phyloP scores from a whole-genome alignment of 2,329 filamentous ascomycete genomes.

The Aspergillus hiratsukae region DNA sequence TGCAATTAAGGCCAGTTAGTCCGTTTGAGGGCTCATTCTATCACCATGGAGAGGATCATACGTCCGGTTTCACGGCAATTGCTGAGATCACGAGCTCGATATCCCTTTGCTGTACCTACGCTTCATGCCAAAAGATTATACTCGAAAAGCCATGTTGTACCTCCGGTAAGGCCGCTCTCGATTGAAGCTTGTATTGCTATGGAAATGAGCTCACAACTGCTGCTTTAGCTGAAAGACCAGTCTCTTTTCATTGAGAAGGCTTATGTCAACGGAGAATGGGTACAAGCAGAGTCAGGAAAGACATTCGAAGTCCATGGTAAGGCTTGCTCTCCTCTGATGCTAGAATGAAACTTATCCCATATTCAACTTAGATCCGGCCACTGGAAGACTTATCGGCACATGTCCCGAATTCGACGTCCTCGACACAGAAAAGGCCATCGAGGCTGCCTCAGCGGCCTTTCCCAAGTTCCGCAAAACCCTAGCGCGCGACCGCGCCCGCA shows the following conservation, averaged over 20 bases:
- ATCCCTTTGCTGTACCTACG: conserved; percentile 32
- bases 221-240: conserved; percentile 64
- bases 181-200: background rate
- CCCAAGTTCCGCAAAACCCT: conserved; percentile 58
- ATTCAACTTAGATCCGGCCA: conserved; percentile 65
- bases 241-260: conserved; percentile 78
- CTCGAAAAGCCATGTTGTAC: conserved; percentile 39
- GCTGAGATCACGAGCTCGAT: conserved; percentile 30
- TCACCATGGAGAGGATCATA: conserved; percentile 31
- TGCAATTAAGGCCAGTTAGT: background rate
- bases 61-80: conserved; percentile 35
- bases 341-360: background rate
- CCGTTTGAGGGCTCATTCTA: background rate
- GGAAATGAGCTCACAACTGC: conserved; percentile 3
- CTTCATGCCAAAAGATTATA: conserved; percentile 35
- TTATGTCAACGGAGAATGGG: conserved; percentile 93
- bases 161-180: conserved; percentile 28
- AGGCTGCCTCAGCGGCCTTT: conserved; percentile 71
- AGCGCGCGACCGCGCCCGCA: conserved; percentile 55
- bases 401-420: conserved; percentile 73
- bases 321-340: background rate
- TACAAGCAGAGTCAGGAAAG: conserved; percentile 77
- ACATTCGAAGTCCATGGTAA: conserved; percentile 80
- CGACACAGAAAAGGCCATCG: conserved; percentile 78
- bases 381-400: conserved; percentile 73